Percentiles rank a stretch among this genome's conserved stretches.
Conservation (phyloP, 2,329 filamentous ascomycete genomes). For the Bipolaris cookei region DNA sequence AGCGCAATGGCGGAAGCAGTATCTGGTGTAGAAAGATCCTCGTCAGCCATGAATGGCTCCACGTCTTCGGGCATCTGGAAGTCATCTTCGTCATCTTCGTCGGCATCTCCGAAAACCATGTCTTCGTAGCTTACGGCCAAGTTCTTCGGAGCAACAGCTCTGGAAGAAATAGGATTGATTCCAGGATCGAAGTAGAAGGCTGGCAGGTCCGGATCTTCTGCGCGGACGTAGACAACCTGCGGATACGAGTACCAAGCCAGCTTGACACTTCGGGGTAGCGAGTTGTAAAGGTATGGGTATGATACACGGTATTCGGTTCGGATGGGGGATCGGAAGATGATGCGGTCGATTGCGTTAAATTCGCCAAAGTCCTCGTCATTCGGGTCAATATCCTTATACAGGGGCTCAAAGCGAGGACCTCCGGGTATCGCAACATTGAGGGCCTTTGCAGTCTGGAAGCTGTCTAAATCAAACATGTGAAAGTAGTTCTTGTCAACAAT, state of each 20-base stretch:
- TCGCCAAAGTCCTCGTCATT: slow-evolving; percentile 99
- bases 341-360: slow-evolving; percentile 98
- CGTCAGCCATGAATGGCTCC: slow-evolving; percentile 87
- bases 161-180: slow-evolving; percentile 96
- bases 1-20: slow-evolving; percentile 90
- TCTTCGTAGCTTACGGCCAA: slow-evolving; percentile 92
- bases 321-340: slow-evolving; percentile 95
- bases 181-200: slow-evolving; percentile 98
- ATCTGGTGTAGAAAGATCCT: slow-evolving; percentile 86
- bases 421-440: slow-evolving; percentile 97
- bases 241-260: slow-evolving; percentile 93
- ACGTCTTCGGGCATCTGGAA: slow-evolving; percentile 82
- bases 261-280: slow-evolving; percentile 90
- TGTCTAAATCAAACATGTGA: slow-evolving; percentile 94
- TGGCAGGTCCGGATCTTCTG: slow-evolving; percentile 86
- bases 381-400: slow-evolving; percentile 98
- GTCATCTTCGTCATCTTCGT: slow-evolving; percentile 80
- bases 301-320: slow-evolving; percentile 95
- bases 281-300: slow-evolving; percentile 95
- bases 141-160: slow-evolving; percentile 92
- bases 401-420: slow-evolving; percentile 91
- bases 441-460: slow-evolving; percentile 94
- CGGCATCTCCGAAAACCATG: slow-evolving; percentile 86
- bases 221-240: slow-evolving; percentile 86
- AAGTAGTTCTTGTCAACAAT: slow-evolving; percentile 97